A percentile compares a stretch with the other conserved stretches of the same genome.
phyloP scores from a whole-genome alignment of 2,329 filamentous ascomycete genomes.

The Pezizomycotina sp. region DNA sequence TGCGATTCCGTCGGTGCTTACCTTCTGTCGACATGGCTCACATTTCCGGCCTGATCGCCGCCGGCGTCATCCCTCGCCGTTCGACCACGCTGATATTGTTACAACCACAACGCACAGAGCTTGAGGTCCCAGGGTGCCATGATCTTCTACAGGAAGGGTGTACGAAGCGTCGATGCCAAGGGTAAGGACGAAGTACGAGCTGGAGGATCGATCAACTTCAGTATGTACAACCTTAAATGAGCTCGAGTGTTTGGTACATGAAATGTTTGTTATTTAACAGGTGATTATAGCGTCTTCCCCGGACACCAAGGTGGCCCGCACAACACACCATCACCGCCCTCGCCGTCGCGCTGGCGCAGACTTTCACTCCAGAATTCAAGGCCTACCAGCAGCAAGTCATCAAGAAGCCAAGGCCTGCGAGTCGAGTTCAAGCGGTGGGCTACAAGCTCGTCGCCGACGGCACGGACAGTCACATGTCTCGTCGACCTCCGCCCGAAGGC shows the following conservation, averaged over 20 bases:
- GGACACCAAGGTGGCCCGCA: constrained; percentile 97
- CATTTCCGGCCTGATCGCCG: constrained; percentile 89
- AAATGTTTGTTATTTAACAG: too few species aligned
- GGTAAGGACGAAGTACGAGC: constrained; percentile 82
- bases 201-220: constrained; percentile 95
- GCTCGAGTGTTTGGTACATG: too few species aligned
- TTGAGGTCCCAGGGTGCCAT: constrained; percentile 90
- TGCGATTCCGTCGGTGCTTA: constrained; percentile 87
- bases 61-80: constrained; percentile 88
- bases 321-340: constrained; percentile 99
- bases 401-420: too few species aligned
- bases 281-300: constrained; percentile 58
- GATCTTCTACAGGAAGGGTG: constrained; percentile 99
- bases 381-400: constrained; percentile 86
- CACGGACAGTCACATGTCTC: constrained; percentile 96
- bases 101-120: constrained; percentile 97
- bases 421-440: constrained; percentile 55
- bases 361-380: constrained; percentile 76
- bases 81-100: constrained; percentile 83
- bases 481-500: constrained; percentile 58
- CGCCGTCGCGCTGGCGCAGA: constrained; percentile 87
- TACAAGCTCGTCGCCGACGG: constrained; percentile 92
- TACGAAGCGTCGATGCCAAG: constrained; percentile 79
- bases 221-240: constrained; percentile 13
- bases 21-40: constrained; percentile 93